phyloP scores from a whole-genome alignment of 2,329 filamentous ascomycete genomes.

The Beauveria medogensis region DNA sequence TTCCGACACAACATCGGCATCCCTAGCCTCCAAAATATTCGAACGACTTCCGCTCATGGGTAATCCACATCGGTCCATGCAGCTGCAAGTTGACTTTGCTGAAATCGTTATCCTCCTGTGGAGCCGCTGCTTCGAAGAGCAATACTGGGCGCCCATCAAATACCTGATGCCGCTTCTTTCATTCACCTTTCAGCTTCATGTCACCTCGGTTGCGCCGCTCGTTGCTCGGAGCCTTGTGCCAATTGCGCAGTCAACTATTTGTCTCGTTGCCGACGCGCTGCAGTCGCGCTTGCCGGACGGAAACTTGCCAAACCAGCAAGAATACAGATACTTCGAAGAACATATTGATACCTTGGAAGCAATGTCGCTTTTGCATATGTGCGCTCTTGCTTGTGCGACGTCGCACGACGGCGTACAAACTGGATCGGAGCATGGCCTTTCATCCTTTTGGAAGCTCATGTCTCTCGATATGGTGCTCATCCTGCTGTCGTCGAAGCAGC shows the following conservation, averaged over 20 bases:
- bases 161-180: constrained; percentile 57
- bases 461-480: constrained; percentile 59
- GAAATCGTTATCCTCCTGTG: constrained; percentile 58
- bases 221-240: constrained; percentile 51
- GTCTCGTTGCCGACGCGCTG: constrained; percentile 49
- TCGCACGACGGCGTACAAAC: constrained; percentile 23
- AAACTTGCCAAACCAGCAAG: constrained; percentile 35
- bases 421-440: constrained; percentile 22
- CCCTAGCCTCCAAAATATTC: constrained; percentile 59
- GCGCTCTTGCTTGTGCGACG: constrained; percentile 52
- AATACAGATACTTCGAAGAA: constrained; percentile 31
- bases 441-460: constrained; percentile 59
- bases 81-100: constrained; percentile 56
- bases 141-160: constrained; percentile 53
- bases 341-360: constrained; percentile 57
- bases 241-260: constrained; percentile 50
- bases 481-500: constrained; percentile 60
- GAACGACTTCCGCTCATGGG: constrained; percentile 56
- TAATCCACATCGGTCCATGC: constrained; percentile 38
- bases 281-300: constrained; percentile 41
- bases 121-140: constrained; percentile 57
- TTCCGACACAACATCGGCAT: constrained; percentile 50
- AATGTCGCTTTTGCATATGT: constrained; percentile 56
- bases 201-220: constrained; percentile 47
- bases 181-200: constrained; percentile 56